These are phyloP conservation scores for Pleurozium schreberi DNA, from an alignment of 225 moss, liverwort and hornwort genomes.

Conservation along the genomic window DNA sequence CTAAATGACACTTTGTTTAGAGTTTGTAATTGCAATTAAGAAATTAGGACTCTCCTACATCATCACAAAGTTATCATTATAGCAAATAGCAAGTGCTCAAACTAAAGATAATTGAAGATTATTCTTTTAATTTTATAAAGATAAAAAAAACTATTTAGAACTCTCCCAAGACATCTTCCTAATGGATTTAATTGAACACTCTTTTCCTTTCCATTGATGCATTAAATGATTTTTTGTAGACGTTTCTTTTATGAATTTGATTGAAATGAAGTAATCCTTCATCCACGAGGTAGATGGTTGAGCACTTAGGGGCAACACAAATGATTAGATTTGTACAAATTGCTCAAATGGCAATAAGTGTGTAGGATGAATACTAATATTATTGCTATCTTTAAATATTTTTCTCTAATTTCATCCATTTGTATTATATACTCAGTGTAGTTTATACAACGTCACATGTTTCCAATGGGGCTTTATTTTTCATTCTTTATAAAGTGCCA, in stretches of 20 bases:
- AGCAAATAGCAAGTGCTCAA: too few species aligned
- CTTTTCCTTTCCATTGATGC: not conserved
- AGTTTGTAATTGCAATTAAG: not conserved
- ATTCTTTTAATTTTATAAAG: too few species aligned
- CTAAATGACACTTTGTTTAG: not conserved
- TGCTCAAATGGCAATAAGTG: not conserved
- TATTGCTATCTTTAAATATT: not conserved
- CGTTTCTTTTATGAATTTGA: not conserved
- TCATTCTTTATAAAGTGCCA: too few species aligned
- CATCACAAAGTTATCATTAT: too few species aligned
- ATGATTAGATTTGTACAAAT: not conserved
- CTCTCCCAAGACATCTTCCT: accelerated
- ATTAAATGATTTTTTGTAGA: not conserved
- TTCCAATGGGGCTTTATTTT: too few species aligned
- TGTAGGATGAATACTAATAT: not conserved
- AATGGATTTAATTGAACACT: not conserved
- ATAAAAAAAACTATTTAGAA: not conserved
- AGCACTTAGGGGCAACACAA: accelerated
- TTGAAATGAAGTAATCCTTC: not conserved
- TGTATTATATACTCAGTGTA: too few species aligned
- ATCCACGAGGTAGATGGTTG: accelerated
- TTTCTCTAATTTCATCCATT: not conserved
- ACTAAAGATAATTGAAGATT: too few species aligned
- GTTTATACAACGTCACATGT: not conserved
- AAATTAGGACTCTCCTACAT: accelerated